A percentile compares a stretch with the other conserved stretches of the same genome.
phyloP scores from a whole-genome alignment of 495 filamentous ascomycete genomes.

The Daldinia loculata region DNA sequence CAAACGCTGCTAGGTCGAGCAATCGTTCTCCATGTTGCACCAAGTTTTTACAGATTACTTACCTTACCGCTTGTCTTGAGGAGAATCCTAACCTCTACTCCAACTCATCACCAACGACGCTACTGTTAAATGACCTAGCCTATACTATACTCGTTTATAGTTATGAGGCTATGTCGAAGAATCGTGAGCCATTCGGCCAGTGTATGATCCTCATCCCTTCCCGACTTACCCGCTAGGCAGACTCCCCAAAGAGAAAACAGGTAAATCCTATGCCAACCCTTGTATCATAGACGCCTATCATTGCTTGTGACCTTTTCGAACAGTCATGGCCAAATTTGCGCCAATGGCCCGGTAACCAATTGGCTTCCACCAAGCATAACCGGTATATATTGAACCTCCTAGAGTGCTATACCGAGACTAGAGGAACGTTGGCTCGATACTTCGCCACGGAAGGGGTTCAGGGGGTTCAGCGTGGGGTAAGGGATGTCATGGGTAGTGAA shows the following conservation, averaged over 20 bases:
- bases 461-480: neutral
- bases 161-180: constrained; percentile 8
- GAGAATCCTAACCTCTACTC: neutral
- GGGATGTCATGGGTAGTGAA: neutral
- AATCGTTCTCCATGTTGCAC: neutral
- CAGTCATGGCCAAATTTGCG: constrained; percentile 10
- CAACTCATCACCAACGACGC: constrained; percentile 6
- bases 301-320: neutral
- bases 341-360: constrained; percentile 28
- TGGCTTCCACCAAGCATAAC: neutral
- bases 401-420: neutral
- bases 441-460: neutral
- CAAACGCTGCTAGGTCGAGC: neutral
- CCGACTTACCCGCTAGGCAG: constrained; percentile 18
- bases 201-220: neutral
- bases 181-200: neutral
- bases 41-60: constrained; percentile 11
- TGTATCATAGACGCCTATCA: neutral
- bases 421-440: neutral
- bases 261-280: neutral
- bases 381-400: constrained; percentile 5
- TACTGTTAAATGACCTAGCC: neutral
- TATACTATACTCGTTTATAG: neutral
- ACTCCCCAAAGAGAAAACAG: constrained; percentile 1
- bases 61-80: neutral